These are phyloP conservation scores for Leccinellum albellum DNA, from an alignment of 768 basidiomycete species.

Conservation along the genomic window DNA sequence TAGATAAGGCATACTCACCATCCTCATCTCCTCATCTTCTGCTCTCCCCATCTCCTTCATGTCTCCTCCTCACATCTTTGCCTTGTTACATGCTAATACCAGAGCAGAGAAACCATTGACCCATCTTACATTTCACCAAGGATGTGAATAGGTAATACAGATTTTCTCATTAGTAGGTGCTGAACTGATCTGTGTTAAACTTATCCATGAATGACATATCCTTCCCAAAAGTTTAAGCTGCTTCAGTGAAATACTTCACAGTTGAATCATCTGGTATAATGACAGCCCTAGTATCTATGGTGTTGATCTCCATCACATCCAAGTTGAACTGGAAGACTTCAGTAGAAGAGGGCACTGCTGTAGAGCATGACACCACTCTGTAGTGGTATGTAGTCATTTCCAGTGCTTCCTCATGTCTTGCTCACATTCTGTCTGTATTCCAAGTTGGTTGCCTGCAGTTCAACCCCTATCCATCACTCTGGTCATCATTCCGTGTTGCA, in stretches of 20 bases:
- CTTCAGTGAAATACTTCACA: not conserved
- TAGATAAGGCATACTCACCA: too few species aligned
- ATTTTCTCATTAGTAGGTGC: not conserved
- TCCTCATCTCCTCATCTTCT: too few species aligned
- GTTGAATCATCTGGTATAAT: too few species aligned
- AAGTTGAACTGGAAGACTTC: not conserved
- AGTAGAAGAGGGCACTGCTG: not conserved
- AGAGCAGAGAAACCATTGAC: not conserved
- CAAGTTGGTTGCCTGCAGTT: too few species aligned
- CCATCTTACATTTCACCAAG: not conserved
- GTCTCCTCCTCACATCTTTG: too few species aligned
- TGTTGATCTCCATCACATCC: not conserved
- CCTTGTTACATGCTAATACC: not conserved
- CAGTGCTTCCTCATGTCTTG: too few species aligned
- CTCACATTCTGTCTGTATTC: too few species aligned
- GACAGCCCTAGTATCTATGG: not conserved
- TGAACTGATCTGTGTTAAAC: not conserved
- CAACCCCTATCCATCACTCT: too few species aligned
- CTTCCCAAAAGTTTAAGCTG: not conserved
- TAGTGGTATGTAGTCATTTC: too few species aligned
- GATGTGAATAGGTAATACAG: not conserved
- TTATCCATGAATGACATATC: not conserved
- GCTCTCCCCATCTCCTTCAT: too few species aligned
- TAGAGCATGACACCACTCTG: too few species aligned
- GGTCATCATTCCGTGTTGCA: too few species aligned